Percentiles rank a stretch among this genome's conserved stretches.
These are phyloP conservation scores for Tolypocladium inflatum DNA, from an alignment of 2,329 filamentous ascomycete genomes.

Conservation along the genomic window DNA sequence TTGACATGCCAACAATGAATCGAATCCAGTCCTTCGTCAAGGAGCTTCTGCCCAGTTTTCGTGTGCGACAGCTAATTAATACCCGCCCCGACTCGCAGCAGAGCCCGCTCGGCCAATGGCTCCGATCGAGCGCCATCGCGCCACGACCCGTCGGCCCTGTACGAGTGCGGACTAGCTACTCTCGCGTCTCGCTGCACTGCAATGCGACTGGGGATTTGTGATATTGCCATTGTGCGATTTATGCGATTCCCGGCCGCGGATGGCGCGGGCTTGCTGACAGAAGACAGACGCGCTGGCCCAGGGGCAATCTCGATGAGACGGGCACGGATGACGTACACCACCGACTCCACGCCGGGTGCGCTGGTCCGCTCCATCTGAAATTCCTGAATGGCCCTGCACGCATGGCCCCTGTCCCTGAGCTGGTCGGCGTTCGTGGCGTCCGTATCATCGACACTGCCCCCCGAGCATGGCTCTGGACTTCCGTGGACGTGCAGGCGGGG, in stretches of 20 bases:
- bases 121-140: not conserved
- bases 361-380: too few relatives aligned
- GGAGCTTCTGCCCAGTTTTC: not conserved
- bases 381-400: too few relatives aligned
- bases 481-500: not conserved
- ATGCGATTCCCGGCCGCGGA: not conserved
- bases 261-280: not conserved
- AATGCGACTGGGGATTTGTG: not conserved
- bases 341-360: not conserved
- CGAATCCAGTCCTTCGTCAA: not conserved
- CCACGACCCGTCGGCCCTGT: not conserved
- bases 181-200: too few relatives aligned
- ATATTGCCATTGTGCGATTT: not conserved
- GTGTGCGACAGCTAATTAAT: not conserved
- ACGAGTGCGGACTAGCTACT: too few relatives aligned
- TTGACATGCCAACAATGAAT: not conserved
- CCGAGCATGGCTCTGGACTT: not conserved
- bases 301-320: conserved; percentile 2
- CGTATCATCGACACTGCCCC: not conserved
- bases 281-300: not conserved
- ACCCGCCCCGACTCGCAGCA: not conserved
- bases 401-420: not conserved
- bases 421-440: not conserved
- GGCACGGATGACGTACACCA: conserved; percentile 4
- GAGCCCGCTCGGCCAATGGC: not conserved